Evolutionary conservation across 306 rosid species (phyloP).

Genomic region (Delonix regia): DNA sequence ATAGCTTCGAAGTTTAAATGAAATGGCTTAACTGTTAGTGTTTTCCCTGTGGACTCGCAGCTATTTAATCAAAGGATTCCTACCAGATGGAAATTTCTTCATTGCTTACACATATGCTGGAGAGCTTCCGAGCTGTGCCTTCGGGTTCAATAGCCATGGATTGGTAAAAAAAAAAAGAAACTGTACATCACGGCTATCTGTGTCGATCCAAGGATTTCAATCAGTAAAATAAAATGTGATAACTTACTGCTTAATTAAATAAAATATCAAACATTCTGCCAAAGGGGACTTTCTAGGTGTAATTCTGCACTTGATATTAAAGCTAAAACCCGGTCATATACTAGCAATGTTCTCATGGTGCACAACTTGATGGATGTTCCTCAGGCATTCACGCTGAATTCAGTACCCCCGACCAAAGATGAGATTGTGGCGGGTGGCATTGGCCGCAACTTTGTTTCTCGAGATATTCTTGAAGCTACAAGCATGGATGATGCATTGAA

Average conservation of each 20-base stretch:
- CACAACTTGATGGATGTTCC: background rate
- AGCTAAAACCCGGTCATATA: background rate
- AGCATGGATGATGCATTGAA: constrained; percentile 67
- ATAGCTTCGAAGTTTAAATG: constrained; percentile 5
- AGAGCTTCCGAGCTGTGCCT: constrained; percentile 78
- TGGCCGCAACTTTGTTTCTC: constrained; percentile 76
- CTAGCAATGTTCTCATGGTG: background rate
- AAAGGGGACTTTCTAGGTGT: background rate
- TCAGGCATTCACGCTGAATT: constrained; percentile 80
- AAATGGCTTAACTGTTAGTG: background rate
- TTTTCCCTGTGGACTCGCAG: constrained; percentile 43
- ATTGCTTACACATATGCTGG: constrained; percentile 88
- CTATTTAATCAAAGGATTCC: constrained; percentile 69
- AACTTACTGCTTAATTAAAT: background rate
- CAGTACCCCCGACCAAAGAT: constrained; percentile 53
- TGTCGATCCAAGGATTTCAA: background rate
- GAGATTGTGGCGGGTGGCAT: constrained; percentile 62
- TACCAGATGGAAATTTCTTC: constrained; percentile 58
- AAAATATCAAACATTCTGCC: background rate
- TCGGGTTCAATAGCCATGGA: constrained; percentile 21
- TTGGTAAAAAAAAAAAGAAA: background rate
- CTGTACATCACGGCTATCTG: background rate
- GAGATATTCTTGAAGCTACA: constrained; percentile 81
- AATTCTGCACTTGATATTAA: background rate
- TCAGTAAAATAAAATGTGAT: background rate